A percentile compares a stretch with the other conserved stretches of the same genome.
phyloP scores from a whole-genome alignment of 2,329 filamentous ascomycete genomes.

The Claviceps purpurea region DNA sequence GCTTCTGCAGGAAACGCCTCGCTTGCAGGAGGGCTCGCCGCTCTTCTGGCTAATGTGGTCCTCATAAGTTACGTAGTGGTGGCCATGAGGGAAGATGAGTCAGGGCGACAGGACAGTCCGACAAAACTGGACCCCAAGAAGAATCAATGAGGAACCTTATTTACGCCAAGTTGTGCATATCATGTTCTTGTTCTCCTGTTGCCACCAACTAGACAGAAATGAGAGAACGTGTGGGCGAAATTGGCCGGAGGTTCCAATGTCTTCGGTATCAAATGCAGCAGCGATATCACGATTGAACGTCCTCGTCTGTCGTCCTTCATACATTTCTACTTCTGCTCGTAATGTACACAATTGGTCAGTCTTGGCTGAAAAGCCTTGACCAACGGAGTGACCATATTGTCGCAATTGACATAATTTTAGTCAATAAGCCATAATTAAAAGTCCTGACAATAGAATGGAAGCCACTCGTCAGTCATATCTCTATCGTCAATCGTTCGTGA shows the following conservation, averaged over 20 bases:
- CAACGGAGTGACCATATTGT: conserved; percentile 5
- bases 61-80: conserved; percentile 83
- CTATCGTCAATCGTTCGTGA: conserved; percentile 1
- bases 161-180: not conserved
- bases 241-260: not conserved
- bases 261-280: not conserved
- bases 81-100: conserved; percentile 74
- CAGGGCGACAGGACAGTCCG: conserved; percentile 28
- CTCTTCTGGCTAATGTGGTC: conserved; percentile 82
- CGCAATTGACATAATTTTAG: conserved; percentile 10
- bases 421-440: conserved; percentile 10
- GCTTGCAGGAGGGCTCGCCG: conserved; percentile 72
- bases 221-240: not conserved
- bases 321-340: conserved; percentile 3
- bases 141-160: conserved; percentile 21
- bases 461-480: not conserved
- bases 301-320: not conserved
- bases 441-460: conserved; percentile 2
- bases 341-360: conserved; percentile 8
- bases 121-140: conserved; percentile 35
- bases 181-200: not conserved
- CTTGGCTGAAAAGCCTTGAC: not conserved
- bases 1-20: conserved; percentile 62
- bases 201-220: not conserved
- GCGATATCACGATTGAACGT: not conserved